Evolutionary conservation across 2,329 filamentous ascomycete species (phyloP).

Genomic region (Apiospora saccharicola): DNA sequence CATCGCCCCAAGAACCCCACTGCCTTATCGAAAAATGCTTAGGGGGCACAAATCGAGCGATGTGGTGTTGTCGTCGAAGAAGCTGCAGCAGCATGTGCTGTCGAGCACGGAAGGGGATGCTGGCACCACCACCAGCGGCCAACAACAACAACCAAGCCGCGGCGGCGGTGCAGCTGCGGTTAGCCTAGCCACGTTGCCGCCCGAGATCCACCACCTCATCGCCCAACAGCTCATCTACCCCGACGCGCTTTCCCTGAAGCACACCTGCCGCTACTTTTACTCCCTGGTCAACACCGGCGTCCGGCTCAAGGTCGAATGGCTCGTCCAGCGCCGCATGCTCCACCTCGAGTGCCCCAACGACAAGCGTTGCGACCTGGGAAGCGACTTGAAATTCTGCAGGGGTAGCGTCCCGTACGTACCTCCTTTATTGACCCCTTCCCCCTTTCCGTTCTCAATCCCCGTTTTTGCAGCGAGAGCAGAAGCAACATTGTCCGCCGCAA

Average conservation of each 20-base stretch:
- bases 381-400: slow-evolving; percentile 64
- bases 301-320: slow-evolving; percentile 72
- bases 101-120: neutral
- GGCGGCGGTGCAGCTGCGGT: neutral
- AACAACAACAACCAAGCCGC: neutral
- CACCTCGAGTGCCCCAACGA: slow-evolving; percentile 72
- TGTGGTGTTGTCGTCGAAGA: neutral
- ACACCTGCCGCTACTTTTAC: slow-evolving; percentile 70
- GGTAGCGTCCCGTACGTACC: slow-evolving; percentile 11
- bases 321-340: slow-evolving; percentile 67
- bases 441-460: neutral
- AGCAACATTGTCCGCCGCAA: too few relatives aligned
- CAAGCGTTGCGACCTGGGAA: slow-evolving; percentile 63
- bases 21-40: neutral
- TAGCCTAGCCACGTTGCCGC: slow-evolving; percentile 53
- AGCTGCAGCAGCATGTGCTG: neutral
- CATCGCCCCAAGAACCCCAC: neutral
- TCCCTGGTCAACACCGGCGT: slow-evolving; percentile 70
- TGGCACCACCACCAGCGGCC: neutral
- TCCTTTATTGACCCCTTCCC: neutral
- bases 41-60: neutral
- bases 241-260: slow-evolving; percentile 74
- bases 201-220: slow-evolving; percentile 73
- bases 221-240: slow-evolving; percentile 69
- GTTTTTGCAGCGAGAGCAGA: too few relatives aligned